Evolutionary conservation across 2,329 filamentous ascomycete species (phyloP), one percentile per base, ranked within the genome.

Genomic region (Beauveria bassiana): DNA sequence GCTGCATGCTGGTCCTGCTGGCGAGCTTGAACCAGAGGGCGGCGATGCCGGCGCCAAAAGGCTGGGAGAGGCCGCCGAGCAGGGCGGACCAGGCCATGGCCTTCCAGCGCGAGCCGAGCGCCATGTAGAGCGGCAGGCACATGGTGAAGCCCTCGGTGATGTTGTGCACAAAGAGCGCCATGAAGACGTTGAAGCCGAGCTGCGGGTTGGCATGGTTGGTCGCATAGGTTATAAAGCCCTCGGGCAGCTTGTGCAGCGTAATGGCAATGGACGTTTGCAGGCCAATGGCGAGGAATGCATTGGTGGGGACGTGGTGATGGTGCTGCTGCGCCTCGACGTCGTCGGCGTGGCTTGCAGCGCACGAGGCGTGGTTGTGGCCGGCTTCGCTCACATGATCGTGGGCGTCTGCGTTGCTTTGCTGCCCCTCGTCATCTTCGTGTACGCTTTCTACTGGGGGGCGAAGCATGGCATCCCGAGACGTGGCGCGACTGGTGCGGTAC

Each of bases 101-200:
- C 68, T 87, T 88, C 70, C 85, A 78, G 51, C 92, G 88, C 62
- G 87, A 93, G 64, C 88, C 84, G 38, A 97, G 84, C 1, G 95
- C 95, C 69, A 99, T 89, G 74, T 96, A 99, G 0, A 99, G 80
- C 0, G 95, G 95, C 0, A 99, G 78, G 0, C 92, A 91, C 82
- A 99, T 89, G 64, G 93, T 91, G 71, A 98, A 98, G 1, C 95
- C 95, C 77, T 99, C 95, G 31, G 91, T 93, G 69, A 99, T 96
- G 76, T 98, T 99, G 81, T 99, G 95, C 63, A 99, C 93, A 71
- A 96, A 96, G 8, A 99, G 83, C 0, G 95, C 93, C 73, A 98
- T 84, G 76, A 99, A 99, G 60, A 99, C 91, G 58, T 90, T 89
- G 74, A 96, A 86, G 22, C 95, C 95, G 0, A 99, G 84, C 0